Conservation (phyloP, 306 rosid species). For the Mimosa bimucronata region DNA sequence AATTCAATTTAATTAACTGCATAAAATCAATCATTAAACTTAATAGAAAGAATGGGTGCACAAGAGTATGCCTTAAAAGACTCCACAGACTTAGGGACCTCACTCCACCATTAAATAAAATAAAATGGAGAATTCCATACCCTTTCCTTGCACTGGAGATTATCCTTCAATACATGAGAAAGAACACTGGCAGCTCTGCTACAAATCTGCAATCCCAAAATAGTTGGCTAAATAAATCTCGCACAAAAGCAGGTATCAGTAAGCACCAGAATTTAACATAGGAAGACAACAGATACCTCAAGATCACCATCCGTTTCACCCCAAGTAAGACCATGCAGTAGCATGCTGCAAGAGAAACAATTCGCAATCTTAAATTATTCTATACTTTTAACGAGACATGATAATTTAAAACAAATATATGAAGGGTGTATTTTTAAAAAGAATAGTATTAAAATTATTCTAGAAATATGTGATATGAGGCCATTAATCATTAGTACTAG, state of each 20-base stretch:
- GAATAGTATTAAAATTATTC: constrained; percentile 6
- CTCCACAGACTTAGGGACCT: constrained; percentile 10
- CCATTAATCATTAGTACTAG: not conserved
- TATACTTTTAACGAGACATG: constrained; percentile 27
- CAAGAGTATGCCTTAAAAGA: constrained; percentile 3
- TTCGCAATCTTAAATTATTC: constrained; percentile 31
- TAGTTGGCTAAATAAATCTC: constrained; percentile 37
- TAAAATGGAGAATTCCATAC: constrained; percentile 50
- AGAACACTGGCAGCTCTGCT: constrained; percentile 97
- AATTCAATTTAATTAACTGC: no score
- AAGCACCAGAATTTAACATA: not conserved
- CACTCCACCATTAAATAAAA: constrained; percentile 24
- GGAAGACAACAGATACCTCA: constrained; percentile 59
- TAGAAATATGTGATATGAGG: not conserved
- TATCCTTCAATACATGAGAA: constrained; percentile 82
- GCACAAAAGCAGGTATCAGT: constrained; percentile 12
- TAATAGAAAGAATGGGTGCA: no score
- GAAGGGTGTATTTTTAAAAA: not conserved
- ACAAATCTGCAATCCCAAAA: constrained; percentile 66
- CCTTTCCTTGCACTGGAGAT: constrained; percentile 90
- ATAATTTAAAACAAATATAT: constrained; percentile 21
- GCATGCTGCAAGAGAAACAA: constrained; percentile 72
- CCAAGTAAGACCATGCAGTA: constrained; percentile 78
- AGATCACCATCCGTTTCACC: constrained; percentile 87
- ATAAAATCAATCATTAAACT: no score